These are phyloP conservation scores for Coniosporium tulheliwenetii DNA, from an alignment of 2,329 filamentous ascomycete species.

Conservation along the genomic window DNA sequence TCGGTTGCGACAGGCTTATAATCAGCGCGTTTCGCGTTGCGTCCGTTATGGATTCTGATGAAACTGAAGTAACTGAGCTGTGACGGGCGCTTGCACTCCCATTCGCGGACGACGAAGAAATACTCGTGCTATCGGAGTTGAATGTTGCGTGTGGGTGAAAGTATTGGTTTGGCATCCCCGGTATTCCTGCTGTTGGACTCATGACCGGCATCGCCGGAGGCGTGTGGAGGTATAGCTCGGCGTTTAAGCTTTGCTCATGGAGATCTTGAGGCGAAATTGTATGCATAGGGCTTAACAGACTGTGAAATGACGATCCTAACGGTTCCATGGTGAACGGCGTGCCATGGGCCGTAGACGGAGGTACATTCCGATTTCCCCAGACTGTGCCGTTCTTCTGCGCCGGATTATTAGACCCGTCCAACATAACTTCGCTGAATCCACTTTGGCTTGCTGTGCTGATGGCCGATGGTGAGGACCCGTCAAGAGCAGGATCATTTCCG, in stretches of 20 bases:
- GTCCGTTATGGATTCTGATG: constrained; percentile 51
- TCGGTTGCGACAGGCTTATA: constrained; percentile 43
- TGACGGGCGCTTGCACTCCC: constrained; percentile 40
- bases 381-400: constrained; percentile 16
- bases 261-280: constrained; percentile 66
- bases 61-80: constrained; percentile 43
- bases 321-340: constrained; percentile 64
- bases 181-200: constrained; percentile 51
- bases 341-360: constrained; percentile 35
- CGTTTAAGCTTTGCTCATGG: constrained; percentile 50
- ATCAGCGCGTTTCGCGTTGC: constrained; percentile 48
- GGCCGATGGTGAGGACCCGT: constrained; percentile 87
- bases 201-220: constrained; percentile 61
- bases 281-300: constrained; percentile 52
- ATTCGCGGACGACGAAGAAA: constrained; percentile 52
- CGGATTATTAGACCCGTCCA: constrained; percentile 46
- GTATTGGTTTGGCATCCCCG: constrained; percentile 43
- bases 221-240: constrained; percentile 63
- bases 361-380: constrained; percentile 16
- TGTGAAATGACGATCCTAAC: constrained; percentile 58
- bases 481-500: constrained; percentile 64
- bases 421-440: constrained; percentile 79
- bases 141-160: constrained; percentile 53
- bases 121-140: constrained; percentile 48
- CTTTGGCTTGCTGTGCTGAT: constrained; percentile 92